Evolutionary conservation across 2,329 filamentous ascomycete genomes (phyloP), one percentile per base, ranked within the genome.

Genomic region (Emmonsiellopsis sp.): DNA sequence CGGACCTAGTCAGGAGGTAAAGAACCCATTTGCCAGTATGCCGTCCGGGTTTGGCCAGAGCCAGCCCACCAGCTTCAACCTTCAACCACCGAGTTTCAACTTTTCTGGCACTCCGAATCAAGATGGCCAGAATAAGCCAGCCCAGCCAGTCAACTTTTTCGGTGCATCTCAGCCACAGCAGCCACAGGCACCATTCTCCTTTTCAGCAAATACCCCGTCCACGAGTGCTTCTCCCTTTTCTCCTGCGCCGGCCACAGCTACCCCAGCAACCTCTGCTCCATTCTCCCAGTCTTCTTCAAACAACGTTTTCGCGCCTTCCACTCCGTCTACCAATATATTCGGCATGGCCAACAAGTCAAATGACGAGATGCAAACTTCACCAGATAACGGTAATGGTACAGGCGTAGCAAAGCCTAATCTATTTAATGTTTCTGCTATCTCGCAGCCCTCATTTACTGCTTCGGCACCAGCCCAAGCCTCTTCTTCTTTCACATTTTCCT

Each of bases 21-120:
- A 58, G 50, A 72, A 73, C 54, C 70, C 70, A 13, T 73, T 73
- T 52, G 61, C 62, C 32, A 68, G 55, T 43, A 61, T 66, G 54
- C 61, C 57, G 41, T 62, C 62, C 9, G 53, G 54, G 34, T 47
- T 58, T 37, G 58, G 42, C 30, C 64, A 65, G 50, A 54, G 57
- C 26, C 38, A 58, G n/a, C 56, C 53, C 16, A 58, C 56, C 7
- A 59, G 57, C 45, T 65, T 65, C 46, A 61, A 59, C 2, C 69
- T 67, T 45, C 60, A 66, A 48, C 67, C 67, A 40, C 65, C 53
- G 47, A 58, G 68, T 37, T 71, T 70, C 56, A 67, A 61, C 42
- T 11, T 64, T 20, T 58, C 64, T 11, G 53, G 64, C 20, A 26
- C 62, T 45, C 56, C 50, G 43, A 60, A 48, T 46, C 58, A 62